phyloP scores from a whole-genome alignment of 2,329 filamentous ascomycete genomes.

The Penicillium verrucosum region DNA sequence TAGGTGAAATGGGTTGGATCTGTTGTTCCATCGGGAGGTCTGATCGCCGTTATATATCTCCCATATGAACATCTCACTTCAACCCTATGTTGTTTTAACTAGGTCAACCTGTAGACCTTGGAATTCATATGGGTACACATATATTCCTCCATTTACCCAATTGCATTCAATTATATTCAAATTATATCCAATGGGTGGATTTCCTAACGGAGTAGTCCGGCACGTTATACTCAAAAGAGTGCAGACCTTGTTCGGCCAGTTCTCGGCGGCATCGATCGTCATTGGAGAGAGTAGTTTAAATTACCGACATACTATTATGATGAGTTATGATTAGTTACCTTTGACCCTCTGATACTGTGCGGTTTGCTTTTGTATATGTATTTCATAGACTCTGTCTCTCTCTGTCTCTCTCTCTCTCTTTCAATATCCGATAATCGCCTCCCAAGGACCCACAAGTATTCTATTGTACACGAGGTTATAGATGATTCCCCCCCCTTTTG shows the following conservation, averaged over 20 bases:
- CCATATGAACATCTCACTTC: neutral
- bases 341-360: neutral
- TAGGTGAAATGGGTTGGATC: neutral
- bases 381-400: neutral
- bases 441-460: neutral
- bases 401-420: too few relatives aligned
- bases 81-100: neutral
- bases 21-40: slow-evolving; percentile 7
- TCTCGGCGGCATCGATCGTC: slow-evolving; percentile 21
- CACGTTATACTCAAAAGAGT: slow-evolving; percentile 20
- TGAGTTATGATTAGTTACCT: neutral
- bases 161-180: too few relatives aligned
- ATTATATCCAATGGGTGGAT: neutral
- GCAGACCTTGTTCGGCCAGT: slow-evolving; percentile 21
- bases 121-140: neutral
- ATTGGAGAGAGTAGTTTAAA: slow-evolving; percentile 26
- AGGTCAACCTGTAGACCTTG: neutral
- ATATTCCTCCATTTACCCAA: too few relatives aligned
- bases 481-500: neutral
- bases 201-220: slow-evolving; percentile 5
- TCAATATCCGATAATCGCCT: neutral
- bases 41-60: slow-evolving; percentile 9
- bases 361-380: neutral
- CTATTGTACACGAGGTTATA: neutral
- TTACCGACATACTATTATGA: slow-evolving; percentile 3